phyloP scores from a whole-genome alignment of 176 grass and related monocot genomes.

The Typha latifolia region DNA sequence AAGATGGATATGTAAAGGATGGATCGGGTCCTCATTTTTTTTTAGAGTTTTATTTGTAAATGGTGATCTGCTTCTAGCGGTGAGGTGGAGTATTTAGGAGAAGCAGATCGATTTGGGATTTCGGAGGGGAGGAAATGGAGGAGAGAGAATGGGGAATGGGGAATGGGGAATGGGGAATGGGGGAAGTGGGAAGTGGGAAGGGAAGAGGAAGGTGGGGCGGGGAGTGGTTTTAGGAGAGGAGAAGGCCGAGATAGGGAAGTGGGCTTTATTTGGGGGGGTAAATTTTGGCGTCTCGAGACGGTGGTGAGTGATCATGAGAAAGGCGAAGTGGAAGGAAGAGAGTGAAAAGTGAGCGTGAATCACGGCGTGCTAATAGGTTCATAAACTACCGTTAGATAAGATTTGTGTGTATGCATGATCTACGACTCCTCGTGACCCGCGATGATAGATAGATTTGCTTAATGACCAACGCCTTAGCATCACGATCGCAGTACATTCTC shows the following conservation, averaged over 20 bases:
- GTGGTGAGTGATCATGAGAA: background rate
- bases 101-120: background rate
- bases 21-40: background rate
- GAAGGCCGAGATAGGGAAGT: background rate
- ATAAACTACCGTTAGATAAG: too few species aligned
- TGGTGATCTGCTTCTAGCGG: background rate
- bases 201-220: constrained; percentile 8
- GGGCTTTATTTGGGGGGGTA: background rate
- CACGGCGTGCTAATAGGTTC: too few species aligned
- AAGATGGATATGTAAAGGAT: constrained; percentile 25
- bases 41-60: background rate
- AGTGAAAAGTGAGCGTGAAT: too few species aligned
- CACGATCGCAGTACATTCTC: too few species aligned
- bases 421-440: too few species aligned
- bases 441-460: too few species aligned
- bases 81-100: background rate
- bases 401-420: too few species aligned
- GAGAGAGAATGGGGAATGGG: background rate
- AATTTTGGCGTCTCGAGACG: constrained; percentile 4
- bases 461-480: too few species aligned
- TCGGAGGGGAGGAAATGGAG: too few species aligned
- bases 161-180: background rate
- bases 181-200: background rate
- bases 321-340: too few species aligned
- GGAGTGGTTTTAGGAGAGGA: constrained; percentile 21